Evolutionary conservation across 2,329 filamentous ascomycete genomes (phyloP), one percentile per base, ranked within the genome.

Genomic region (Cladophialophora immunda): DNA sequence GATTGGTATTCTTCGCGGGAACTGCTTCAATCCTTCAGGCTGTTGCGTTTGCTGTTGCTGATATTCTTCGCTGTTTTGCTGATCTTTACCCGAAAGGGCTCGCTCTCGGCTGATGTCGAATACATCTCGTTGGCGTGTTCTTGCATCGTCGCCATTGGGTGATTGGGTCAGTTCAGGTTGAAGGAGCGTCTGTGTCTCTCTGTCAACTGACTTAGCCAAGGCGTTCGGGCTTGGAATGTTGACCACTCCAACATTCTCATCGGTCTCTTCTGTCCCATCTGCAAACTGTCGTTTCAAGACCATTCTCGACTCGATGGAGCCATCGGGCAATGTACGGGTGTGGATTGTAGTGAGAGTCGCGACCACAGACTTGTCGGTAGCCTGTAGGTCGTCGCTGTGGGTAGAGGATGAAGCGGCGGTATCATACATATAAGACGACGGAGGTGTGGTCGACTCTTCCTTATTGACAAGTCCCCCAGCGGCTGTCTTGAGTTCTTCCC

Each of bases 221-320:
- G 19, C 19, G 45, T 11, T 13, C 45, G 45, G 22, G 45, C 5
- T 25, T 19, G 45, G 8, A 50, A 9, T 3, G 47, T 60, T 64
- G n/a, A 30, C 52, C 5, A 64, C 57, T 32, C 69, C 66, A 15
- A 65, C 58, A 7, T 83, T 86, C 70, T 88, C 85, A 8, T 84
- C 82, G 36, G 77, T 85, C 74, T 89, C 86, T 72, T 89, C 87
- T 3, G 82, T 80, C 0, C 87, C 87, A 77, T 89, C 86, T 0
- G 84, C 79, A 71, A 88, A 90, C 2, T 84, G 81, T 72, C 84
- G 86, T 68, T 86, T 89, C 17, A 87, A 77, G 9, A 87, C 78
- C 1, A 83, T 82, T 70, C 85, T 87, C 0, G 85, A 89, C 8
- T 85, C 84, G 2, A 88, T 77, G 0, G 84, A 85, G 13, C 87